phyloP scores from a whole-genome alignment of 768 basidiomycete genomes.

The Boletus edulis region DNA sequence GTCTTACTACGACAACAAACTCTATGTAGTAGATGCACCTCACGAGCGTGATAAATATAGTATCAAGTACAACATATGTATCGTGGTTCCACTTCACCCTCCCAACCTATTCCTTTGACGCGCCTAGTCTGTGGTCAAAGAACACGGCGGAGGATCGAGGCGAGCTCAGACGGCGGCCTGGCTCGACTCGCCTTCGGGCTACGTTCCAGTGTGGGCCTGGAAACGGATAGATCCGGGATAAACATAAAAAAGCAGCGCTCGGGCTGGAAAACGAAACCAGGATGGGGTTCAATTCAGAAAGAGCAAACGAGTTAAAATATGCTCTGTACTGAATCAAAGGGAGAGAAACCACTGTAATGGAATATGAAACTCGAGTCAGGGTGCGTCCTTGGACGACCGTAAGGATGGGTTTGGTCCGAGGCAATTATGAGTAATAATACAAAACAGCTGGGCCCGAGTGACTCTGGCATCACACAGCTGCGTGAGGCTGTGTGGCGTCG shows the following conservation, averaged over 20 bases:
- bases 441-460: slow-evolving; percentile 16
- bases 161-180: background rate
- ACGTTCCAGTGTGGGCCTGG: slow-evolving; percentile 6
- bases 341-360: slow-evolving; percentile 18
- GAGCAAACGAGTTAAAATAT: slow-evolving; percentile 15
- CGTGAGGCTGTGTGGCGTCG: slow-evolving; percentile 16
- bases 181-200: slow-evolving; percentile 5
- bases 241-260: slow-evolving; percentile 20
- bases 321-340: slow-evolving; percentile 15
- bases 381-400: slow-evolving; percentile 22
- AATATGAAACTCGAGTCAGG: slow-evolving; percentile 17
- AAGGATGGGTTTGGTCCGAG: slow-evolving; percentile 22
- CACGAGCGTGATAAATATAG: slow-evolving; percentile 20
- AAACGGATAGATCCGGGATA: slow-evolving; percentile 24
- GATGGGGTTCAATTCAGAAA: slow-evolving; percentile 17
- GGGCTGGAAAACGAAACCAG: slow-evolving; percentile 9
- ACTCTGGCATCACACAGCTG: slow-evolving; percentile 15
- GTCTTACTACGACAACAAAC: background rate
- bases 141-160: background rate
- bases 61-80: slow-evolving; percentile 22
- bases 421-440: slow-evolving; percentile 37
- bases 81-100: background rate
- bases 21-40: slow-evolving; percentile 12
- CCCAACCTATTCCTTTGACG: slow-evolving; percentile 3
- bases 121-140: slow-evolving; percentile 7